These are phyloP conservation scores for Aeschynomene evenia DNA, from an alignment of 306 rosid genomes.

Conservation along the genomic window DNA sequence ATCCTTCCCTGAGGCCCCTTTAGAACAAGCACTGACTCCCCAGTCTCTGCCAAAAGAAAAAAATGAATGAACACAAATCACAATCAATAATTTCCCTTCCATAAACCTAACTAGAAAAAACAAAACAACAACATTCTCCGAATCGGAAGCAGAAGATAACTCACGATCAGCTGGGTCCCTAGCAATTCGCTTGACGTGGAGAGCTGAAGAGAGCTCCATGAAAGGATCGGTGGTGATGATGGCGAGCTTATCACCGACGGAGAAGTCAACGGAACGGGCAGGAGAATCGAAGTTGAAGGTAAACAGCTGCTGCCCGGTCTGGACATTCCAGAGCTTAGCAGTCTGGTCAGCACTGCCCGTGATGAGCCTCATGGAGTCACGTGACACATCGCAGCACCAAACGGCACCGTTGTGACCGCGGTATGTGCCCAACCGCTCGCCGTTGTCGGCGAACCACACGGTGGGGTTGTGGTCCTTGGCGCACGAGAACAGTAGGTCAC, in stretches of 20 bases:
- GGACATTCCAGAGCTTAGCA: conserved; percentile 79
- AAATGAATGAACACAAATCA: not conserved
- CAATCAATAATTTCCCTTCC: not conserved
- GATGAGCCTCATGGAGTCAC: conserved; percentile 32
- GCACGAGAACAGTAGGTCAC: conserved; percentile 87
- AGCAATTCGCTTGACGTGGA: conserved; percentile 73
- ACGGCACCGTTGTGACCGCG: conserved; percentile 96
- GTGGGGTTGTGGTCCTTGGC: conserved; percentile 89
- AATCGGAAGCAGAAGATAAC: not conserved
- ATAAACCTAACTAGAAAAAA: not conserved
- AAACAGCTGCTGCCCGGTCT: conserved; percentile 69
- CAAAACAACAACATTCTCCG: too few species aligned
- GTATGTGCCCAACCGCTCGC: conserved; percentile 88
- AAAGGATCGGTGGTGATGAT: conserved; percentile 76
- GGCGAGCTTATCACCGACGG: conserved; percentile 65
- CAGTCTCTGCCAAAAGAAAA: conserved; percentile 50
- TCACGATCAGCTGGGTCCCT: conserved; percentile 57
- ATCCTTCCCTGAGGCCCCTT: conserved; percentile 94
- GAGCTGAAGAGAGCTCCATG: conserved; percentile 70
- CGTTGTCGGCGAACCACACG: conserved; percentile 96
- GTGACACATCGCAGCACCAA: conserved; percentile 93
- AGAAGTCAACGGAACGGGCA: conserved; percentile 66
- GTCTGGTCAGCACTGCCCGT: conserved; percentile 89
- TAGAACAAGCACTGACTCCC: conserved; percentile 64
- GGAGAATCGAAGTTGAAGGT: conserved; percentile 74